Base-by-base conservation (phyloP, 2,329 filamentous ascomycete species). In the Daldinia eschscholtzii region DNA sequence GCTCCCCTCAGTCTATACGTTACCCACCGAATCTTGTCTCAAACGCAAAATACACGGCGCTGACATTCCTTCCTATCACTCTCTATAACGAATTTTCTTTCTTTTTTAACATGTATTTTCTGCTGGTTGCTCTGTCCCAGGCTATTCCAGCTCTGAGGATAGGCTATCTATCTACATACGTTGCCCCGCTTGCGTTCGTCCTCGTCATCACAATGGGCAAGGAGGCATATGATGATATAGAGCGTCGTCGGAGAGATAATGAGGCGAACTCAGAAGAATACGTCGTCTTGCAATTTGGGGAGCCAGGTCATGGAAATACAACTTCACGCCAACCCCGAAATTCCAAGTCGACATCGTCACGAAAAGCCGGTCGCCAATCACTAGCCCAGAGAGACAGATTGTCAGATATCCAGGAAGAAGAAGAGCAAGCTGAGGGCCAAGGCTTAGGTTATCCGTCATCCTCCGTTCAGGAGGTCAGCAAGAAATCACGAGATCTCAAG, bases 81-180 rank as follows among this genome's bases (percentile, higher is more conserved):
- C 85, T 99, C 23, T 99, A 98, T 82, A 98, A 98, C 82, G 96
- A 99, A 79, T 99, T 99, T 79, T 98, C 95, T 67, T 99, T 98
- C 84, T 99, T 99, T 83, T 97, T 99, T 86, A 99, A 99, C 86
- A 93, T 98, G 85, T 99, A 99, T 80, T 99, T 99, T 80, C 85
- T 99, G 63, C 89, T 98, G 28, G 96, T 99, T 57, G 97, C 96
- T 6, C 82, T 98, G 57, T 98, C 95, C 41, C 96, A 99, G 81
- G 91, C 93, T 48, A 94, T 99, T 76, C 94, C 94, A 3, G 88
- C 92, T 23, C 83, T 99, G 61, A 89, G 94, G 61, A 98, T 99
- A 72, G 96, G 96, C 63, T 98, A 98, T 79, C 87, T 99, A 68
- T 93, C 93, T 33, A 98, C 96, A 1, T 99, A 99, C 76, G 90